These are phyloP conservation scores for Aspergillus baeticus DNA, from an alignment of 495 filamentous ascomycete species.

Conservation along the genomic window DNA sequence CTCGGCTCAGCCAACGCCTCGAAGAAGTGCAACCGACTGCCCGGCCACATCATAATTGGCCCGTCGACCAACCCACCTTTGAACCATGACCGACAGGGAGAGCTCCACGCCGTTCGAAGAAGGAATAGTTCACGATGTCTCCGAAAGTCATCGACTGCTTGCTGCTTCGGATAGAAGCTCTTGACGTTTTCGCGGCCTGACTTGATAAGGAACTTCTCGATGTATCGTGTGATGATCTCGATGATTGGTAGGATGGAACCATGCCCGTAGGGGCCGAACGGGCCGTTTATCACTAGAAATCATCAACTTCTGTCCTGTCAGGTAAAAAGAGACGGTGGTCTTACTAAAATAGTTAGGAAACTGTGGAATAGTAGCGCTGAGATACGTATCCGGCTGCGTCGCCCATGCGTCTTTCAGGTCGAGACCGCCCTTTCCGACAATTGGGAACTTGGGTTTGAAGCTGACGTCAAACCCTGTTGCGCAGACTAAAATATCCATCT, in stretches of 20 bases:
- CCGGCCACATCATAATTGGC: slow-evolving; percentile 47
- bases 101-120: slow-evolving; percentile 47
- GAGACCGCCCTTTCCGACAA: background rate
- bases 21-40: slow-evolving; percentile 51
- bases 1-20: slow-evolving; percentile 47
- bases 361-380: slow-evolving; percentile 43
- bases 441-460: background rate
- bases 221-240: slow-evolving; percentile 48
- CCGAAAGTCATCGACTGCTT: slow-evolving; percentile 44
- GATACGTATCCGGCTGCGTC: background rate
- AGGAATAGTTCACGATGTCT: slow-evolving; percentile 46
- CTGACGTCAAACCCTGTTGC: slow-evolving; percentile 4
- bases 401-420: slow-evolving; percentile 1
- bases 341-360: slow-evolving; percentile 29
- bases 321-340: background rate
- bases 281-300: slow-evolving; percentile 43
- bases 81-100: slow-evolving; percentile 48
- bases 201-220: slow-evolving; percentile 41
- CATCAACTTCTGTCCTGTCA: slow-evolving; percentile 16
- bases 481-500: background rate
- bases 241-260: slow-evolving; percentile 39
- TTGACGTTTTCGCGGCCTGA: slow-evolving; percentile 45
- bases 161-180: slow-evolving; percentile 33
- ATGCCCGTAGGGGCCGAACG: slow-evolving; percentile 35
- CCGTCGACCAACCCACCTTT: slow-evolving; percentile 43